A percentile compares a stretch with the other conserved stretches of the same genome.
Conservation (phyloP, 306 rosid species). For the Mucuna pruriens region DNA sequence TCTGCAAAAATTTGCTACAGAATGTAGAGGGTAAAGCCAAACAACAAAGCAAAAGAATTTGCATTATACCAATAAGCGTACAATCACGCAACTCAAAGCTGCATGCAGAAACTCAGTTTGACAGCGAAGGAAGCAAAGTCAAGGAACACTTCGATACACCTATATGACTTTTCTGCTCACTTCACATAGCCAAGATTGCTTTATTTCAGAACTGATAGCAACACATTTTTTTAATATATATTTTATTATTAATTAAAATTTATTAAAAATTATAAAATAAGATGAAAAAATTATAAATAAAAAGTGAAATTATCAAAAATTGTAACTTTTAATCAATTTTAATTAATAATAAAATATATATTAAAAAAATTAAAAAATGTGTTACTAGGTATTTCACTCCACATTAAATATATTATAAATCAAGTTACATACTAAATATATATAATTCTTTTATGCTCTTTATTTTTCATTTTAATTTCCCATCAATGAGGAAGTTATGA, state of each 20-base stretch:
- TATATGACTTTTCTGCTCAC: conserved; percentile 7
- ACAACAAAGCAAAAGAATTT: not conserved
- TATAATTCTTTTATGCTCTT: conserved; percentile 16
- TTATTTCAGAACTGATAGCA: no score
- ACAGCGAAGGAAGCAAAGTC: conserved; percentile 33
- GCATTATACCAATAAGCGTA: conserved; percentile 9
- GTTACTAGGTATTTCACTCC: no score
- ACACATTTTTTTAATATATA: no score
- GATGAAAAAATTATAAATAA: no score
- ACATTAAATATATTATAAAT: no score
- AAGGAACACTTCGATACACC: conserved; percentile 22
- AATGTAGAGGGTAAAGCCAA: not conserved
- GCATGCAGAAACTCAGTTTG: conserved; percentile 43
- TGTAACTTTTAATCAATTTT: no score
- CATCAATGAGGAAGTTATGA: not conserved
- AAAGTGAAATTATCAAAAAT: no score
- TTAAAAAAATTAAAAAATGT: no score
- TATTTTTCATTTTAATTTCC: not conserved
- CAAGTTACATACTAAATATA: not conserved
- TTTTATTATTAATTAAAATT: no score
- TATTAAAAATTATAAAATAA: no score
- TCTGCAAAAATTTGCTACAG: conserved; percentile 12
- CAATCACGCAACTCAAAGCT: conserved; percentile 32
- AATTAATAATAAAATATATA: no score
- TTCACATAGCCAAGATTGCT: not conserved